phyloP scores from a whole-genome alignment of 2,329 filamentous ascomycete genomes.

The Emmonsia crescens region DNA sequence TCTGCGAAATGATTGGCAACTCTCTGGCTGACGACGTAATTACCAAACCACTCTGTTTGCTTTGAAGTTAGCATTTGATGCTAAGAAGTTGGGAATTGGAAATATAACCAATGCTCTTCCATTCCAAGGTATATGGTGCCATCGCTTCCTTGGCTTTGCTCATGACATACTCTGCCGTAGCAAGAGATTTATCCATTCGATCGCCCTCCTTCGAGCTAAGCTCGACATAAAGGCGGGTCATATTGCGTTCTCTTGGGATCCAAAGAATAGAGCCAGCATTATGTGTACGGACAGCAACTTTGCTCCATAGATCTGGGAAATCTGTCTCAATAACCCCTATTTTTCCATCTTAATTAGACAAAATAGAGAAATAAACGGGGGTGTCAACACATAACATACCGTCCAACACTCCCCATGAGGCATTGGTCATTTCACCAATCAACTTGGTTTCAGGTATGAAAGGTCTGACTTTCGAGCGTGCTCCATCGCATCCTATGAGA shows the following conservation, averaged over 20 bases:
- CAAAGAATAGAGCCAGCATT: conserved; percentile 57
- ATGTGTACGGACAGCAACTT: conserved; percentile 49
- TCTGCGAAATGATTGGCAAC: conserved; percentile 38
- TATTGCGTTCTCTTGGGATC: conserved; percentile 54
- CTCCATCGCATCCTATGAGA: conserved; percentile 59
- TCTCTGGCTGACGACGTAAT: conserved; percentile 41
- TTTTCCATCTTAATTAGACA: background rate
- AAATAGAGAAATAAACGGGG: too few species aligned
- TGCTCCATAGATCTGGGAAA: conserved; percentile 50
- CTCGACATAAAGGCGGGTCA: conserved; percentile 57
- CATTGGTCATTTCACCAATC: conserved; percentile 42
- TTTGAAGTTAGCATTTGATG: background rate
- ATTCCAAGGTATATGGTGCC: conserved; percentile 35
- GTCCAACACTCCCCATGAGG: conserved; percentile 40
- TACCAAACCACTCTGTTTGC: conserved; percentile 39
- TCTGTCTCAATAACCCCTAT: conserved; percentile 43
- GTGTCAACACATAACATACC: conserved; percentile 35
- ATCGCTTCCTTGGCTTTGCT: conserved; percentile 36
- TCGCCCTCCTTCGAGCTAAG: conserved; percentile 40
- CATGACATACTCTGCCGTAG: conserved; percentile 63
- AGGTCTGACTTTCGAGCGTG: conserved; percentile 53
- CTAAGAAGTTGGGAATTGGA: background rate
- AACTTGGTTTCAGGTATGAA: conserved; percentile 45
- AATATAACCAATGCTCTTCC: conserved; percentile 30
- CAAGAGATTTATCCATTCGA: conserved; percentile 46